These are phyloP conservation scores for Aspergillus sp. DNA, from an alignment of 2,329 filamentous ascomycete species.

Conservation along the genomic window DNA sequence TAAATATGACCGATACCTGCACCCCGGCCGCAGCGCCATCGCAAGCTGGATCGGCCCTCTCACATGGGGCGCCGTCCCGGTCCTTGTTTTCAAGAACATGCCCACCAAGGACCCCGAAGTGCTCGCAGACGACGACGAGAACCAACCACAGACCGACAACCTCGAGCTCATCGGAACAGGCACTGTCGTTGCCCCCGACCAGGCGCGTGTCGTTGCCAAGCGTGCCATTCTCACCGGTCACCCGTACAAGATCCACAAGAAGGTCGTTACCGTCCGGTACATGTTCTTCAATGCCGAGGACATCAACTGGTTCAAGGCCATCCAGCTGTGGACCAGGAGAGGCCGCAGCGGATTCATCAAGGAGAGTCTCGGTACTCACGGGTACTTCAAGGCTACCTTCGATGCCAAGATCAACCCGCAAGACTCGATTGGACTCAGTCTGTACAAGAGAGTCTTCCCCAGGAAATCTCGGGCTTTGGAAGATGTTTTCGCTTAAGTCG, in stretches of 20 bases:
- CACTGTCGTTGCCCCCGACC: constrained; percentile 73
- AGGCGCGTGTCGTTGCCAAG: constrained; percentile 80
- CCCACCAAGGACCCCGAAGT: constrained; percentile 32
- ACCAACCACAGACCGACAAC: constrained; percentile 37
- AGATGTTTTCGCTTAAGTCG: constrained; percentile 18
- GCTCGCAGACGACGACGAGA: constrained; percentile 41
- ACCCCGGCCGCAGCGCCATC: constrained; percentile 84
- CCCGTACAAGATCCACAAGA: constrained; percentile 98
- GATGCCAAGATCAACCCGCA: constrained; percentile 94
- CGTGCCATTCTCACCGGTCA: constrained; percentile 91
- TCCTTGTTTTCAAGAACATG: constrained; percentile 73
- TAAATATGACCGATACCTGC: constrained; percentile 89
- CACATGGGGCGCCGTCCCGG: constrained; percentile 87
- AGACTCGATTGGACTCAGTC: constrained; percentile 84
- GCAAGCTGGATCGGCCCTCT: constrained; percentile 86
- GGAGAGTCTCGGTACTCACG: constrained; percentile 90
- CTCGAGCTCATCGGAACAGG: constrained; percentile 80
- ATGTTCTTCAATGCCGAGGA: constrained; percentile 99
- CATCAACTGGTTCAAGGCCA: constrained; percentile 93
- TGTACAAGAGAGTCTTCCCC: constrained; percentile 84
- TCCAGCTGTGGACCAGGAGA: constrained; percentile 89
- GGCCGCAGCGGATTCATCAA: constrained; percentile 89
- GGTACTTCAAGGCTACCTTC: constrained; percentile 99
- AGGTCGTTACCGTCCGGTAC: constrained; percentile 92
- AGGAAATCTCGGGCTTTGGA: constrained; percentile 55